Percentiles rank a stretch among this genome's conserved stretches.
Evolutionary conservation across 768 basidiomycete species (phyloP).

Genomic region (Lyophyllum decastes): DNA sequence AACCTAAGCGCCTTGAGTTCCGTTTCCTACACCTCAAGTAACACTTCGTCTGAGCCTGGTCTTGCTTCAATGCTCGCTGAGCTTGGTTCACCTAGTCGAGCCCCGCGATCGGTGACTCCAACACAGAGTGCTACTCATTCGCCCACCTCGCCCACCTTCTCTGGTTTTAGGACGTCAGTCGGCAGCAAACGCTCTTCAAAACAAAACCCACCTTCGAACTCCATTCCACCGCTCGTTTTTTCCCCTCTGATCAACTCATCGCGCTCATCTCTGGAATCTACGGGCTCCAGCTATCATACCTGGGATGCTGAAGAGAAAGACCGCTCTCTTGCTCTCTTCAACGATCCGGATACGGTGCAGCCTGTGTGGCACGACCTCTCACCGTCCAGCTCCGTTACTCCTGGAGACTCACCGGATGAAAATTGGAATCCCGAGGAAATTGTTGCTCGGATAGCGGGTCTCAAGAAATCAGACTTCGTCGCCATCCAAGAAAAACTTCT

Average conservation of each 20-base stretch:
- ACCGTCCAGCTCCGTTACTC: conserved; percentile 44
- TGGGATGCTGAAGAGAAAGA: conserved; percentile 66
- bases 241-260: conserved; percentile 76
- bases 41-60: conserved; percentile 33
- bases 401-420: conserved; percentile 53
- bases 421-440: conserved; percentile 66
- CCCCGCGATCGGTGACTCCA: conserved; percentile 64
- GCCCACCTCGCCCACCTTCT: conserved; percentile 52
- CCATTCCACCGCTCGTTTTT: conserved; percentile 63
- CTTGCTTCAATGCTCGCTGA: conserved; percentile 44
- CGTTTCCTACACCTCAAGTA: conserved; percentile 23
- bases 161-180: conserved; percentile 40
- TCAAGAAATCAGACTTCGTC: conserved; percentile 69
- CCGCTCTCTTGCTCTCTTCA: conserved; percentile 53
- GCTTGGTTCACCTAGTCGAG: conserved; percentile 44
- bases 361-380: conserved; percentile 68
- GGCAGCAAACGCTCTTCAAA: conserved; percentile 54
- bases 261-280: conserved; percentile 76
- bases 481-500: conserved; percentile 79
- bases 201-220: conserved; percentile 49
- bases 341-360: conserved; percentile 47
- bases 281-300: conserved; percentile 86
- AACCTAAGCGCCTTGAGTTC: conserved; percentile 30
- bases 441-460: conserved; percentile 63
- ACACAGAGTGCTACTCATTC: conserved; percentile 59